phyloP scores from a whole-genome alignment of 805 yeast species.

The Pichia membranifaciens region DNA sequence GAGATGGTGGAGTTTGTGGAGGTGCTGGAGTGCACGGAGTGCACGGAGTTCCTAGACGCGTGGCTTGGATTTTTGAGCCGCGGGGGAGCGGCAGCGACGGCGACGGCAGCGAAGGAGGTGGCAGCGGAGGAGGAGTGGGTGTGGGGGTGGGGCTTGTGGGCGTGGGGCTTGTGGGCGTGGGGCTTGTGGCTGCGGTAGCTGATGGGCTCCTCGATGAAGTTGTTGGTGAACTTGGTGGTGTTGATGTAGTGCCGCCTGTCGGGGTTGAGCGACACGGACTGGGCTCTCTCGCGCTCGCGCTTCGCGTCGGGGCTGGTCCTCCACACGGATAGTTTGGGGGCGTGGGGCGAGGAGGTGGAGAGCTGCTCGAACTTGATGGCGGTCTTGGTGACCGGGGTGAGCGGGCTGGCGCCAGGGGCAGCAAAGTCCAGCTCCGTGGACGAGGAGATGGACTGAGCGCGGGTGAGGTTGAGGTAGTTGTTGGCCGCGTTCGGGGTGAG shows the following conservation, averaged over 20 bases:
- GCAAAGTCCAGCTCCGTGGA: background rate
- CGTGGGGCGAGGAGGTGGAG: constrained; percentile 1
- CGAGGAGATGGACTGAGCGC: no score
- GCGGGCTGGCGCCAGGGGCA: background rate
- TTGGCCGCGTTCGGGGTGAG: background rate
- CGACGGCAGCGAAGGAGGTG: no score
- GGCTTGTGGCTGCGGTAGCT: no score
- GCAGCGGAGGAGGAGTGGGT: no score
- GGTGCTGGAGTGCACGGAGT: constrained; percentile 2
- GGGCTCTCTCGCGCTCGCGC: no score
- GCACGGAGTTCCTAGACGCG: background rate
- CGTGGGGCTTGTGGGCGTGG: no score
- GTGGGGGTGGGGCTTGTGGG: no score
- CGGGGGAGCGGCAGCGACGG: no score
- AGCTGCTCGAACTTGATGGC: constrained; percentile 5
- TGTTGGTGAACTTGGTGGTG: background rate
- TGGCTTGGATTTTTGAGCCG: background rate
- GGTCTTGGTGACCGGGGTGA: constrained; percentile 14
- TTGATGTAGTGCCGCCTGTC: no score
- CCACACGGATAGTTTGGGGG: constrained; percentile 2
- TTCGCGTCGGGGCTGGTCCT: background rate
- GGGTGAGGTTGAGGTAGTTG: background rate
- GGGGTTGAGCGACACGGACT: no score
- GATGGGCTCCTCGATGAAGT: no score
- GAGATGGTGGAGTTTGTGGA: constrained; percentile 3